Evolutionary conservation across 2,329 filamentous ascomycete genomes (phyloP).

Genomic region (Colletotrichum orbiculare): DNA sequence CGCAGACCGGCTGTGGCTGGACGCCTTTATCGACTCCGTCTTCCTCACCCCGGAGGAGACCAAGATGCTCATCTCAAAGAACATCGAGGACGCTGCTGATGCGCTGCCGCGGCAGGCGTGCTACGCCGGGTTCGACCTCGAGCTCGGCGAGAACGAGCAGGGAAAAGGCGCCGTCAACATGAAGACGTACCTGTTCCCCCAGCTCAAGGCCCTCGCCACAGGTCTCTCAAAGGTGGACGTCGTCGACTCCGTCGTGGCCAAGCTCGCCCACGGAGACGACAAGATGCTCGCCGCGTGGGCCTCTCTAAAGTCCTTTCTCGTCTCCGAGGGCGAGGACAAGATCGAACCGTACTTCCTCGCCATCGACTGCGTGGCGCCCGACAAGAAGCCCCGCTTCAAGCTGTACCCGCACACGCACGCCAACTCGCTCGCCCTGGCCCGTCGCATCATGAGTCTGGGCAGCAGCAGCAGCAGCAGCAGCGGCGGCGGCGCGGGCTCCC

Average conservation of each 20-base stretch:
- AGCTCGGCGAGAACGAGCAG: not conserved
- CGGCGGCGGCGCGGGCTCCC: not conserved
- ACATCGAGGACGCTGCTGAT: not conserved
- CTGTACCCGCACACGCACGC: conserved; percentile 5
- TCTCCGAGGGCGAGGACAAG: not conserved
- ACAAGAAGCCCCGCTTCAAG: conserved; percentile 14
- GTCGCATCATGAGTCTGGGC: not conserved
- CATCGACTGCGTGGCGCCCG: conserved; percentile 5
- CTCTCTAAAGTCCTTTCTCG: not conserved
- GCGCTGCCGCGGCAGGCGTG: conserved; percentile 13
- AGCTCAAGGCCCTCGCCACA: conserved; percentile 24
- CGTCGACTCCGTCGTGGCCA: not conserved
- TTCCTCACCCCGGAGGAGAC: conserved; percentile 16
- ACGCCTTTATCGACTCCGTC: conserved; percentile 12
- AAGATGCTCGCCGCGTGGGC: not conserved
- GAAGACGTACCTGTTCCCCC: conserved; percentile 28
- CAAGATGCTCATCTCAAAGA: not conserved
- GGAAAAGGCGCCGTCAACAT: conserved; percentile 13
- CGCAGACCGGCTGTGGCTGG: conserved; percentile 15
- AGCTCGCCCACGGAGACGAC: conserved; percentile 3
- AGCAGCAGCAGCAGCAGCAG: too few species aligned
- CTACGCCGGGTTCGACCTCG: conserved; percentile 22
- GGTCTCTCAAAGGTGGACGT: conserved; percentile 1
- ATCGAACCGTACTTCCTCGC: conserved; percentile 3
- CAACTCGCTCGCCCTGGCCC: conserved; percentile 8